Evolutionary conservation across 2,329 filamentous ascomycete species (phyloP), one percentile per base, ranked within the genome.

Genomic region (Talaromyces albobiverticillius): DNA sequence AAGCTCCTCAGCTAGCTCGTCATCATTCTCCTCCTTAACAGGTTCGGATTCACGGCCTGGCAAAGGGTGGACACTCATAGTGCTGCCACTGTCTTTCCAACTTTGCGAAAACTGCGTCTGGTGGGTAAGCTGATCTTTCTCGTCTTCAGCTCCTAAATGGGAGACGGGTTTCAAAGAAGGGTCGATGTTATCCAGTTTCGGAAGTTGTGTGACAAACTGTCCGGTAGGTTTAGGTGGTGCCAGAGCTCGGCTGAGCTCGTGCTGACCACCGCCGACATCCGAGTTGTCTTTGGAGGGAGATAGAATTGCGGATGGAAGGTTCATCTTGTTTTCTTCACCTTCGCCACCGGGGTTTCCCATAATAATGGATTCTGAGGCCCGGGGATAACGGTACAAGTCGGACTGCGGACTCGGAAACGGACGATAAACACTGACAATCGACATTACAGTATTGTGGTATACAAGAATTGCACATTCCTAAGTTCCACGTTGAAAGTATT

Each of bases 401-500:
- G 53, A 38, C 42, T 51, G 43, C 42, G 47, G 47, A 34, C 47
- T 51, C 23, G 48, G 53, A 23, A 43, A 41, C 50, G 50, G 46
- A 55, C 47, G 53, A 51, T 46, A 47, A 11, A 51, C 42, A 41
- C 48, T 18, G 34, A 55, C 31, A 25, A 55, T 51, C 41, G 42
- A 55, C 53, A 55, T 55, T 51, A 51, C 53, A 55, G 4, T 36
- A 22, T 29, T 16, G 36, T 40, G 9, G 36, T 40, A 22, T 40
- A 40, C 5, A 18, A 40, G 10, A 9, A 40, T 16, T 40, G 36
- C 36, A 18, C 16, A 40, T 40, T 40, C 36, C 36, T 22, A 40
- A 16, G 9, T 13, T 20, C 3, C 16, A 22, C 36, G 36, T 20
- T 38, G 14, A 13, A 34, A n/a, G n/a, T n/a, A n/a, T n/a, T n/a